A percentile compares a stretch with the other conserved stretches of the same genome.
These are phyloP conservation scores for Globisporangium perplexum DNA, from an alignment of 352 stramenopile genomes.

Conservation along the genomic window DNA sequence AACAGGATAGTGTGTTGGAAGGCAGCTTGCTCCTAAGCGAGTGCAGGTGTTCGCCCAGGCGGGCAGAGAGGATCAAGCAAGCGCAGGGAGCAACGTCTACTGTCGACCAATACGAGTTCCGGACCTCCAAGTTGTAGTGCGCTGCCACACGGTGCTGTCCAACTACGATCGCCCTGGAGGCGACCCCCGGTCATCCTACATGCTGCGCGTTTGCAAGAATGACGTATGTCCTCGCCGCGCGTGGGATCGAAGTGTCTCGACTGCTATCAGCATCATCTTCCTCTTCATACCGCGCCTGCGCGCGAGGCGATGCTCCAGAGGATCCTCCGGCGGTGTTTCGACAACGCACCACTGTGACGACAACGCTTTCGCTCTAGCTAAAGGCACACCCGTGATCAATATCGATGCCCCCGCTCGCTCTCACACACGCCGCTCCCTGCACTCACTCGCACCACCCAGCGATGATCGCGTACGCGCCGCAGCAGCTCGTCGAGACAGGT, in stretches of 20 bases:
- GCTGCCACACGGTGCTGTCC: not conserved
- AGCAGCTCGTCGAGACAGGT: constrained; percentile 20
- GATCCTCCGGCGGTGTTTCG: too few species aligned
- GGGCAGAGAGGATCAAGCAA: too few species aligned
- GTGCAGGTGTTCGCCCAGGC: too few species aligned
- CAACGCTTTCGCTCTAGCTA: too few species aligned
- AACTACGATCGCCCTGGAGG: not conserved
- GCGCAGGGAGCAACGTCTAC: too few species aligned
- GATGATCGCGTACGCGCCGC: constrained; percentile 22
- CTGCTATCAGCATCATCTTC: not conserved
- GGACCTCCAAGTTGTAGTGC: not conserved
- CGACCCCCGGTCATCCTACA: not conserved
- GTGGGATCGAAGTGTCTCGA: not conserved
- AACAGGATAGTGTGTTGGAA: too few species aligned
- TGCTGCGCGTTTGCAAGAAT: not conserved
- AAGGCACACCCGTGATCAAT: not conserved
- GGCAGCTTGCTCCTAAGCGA: too few species aligned
- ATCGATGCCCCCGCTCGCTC: too few species aligned
- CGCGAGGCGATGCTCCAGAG: too few species aligned
- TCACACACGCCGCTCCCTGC: too few species aligned
- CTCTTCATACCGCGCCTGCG: not conserved
- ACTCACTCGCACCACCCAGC: constrained; percentile 18
- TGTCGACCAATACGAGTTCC: not conserved
- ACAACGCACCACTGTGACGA: too few species aligned
- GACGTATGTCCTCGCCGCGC: not conserved